Percentiles rank a stretch among this genome's conserved stretches.
These are phyloP conservation scores for Nemania abortiva DNA, from an alignment of 2,329 filamentous ascomycete species.

Conservation along the genomic window DNA sequence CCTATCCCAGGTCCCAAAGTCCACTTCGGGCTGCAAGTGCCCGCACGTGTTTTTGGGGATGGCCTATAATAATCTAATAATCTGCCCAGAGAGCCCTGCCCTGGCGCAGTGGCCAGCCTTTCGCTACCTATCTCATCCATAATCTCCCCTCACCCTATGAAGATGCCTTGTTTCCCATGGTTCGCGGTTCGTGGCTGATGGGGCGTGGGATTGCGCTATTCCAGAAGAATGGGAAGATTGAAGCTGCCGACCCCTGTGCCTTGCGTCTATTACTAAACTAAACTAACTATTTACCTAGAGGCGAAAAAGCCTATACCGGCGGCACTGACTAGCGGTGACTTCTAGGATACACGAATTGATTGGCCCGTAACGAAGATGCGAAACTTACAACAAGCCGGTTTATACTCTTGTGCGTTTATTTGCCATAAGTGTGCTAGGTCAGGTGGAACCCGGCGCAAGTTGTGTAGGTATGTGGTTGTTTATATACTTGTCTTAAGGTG, in stretches of 20 bases:
- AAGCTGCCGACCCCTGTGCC: conserved; percentile 28
- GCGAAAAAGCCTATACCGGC: conserved; percentile 23
- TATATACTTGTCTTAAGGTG: not conserved
- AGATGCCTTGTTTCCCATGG: conserved; percentile 10
- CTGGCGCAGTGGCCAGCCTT: conserved; percentile 4
- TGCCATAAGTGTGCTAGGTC: not conserved
- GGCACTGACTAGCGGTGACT: conserved; percentile 37
- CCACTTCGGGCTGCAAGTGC: conserved; percentile 40
- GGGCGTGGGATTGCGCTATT: conserved; percentile 23
- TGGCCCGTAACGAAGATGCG: conserved; percentile 12
- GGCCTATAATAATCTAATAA: conserved; percentile 25
- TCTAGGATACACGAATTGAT: conserved; percentile 20
- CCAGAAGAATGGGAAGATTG: conserved; percentile 2
- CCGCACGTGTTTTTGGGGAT: conserved; percentile 39
- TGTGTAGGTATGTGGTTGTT: not conserved
- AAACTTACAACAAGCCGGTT: conserved; percentile 10
- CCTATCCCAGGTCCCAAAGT: conserved; percentile 30
- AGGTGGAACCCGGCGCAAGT: not conserved
- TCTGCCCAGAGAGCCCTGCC: conserved; percentile 4
- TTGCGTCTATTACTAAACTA: conserved; percentile 24
- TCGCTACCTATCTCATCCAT: conserved; percentile 7
- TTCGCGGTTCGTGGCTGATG: conserved; percentile 16
- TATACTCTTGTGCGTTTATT: conserved; percentile 8
- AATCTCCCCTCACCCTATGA: not conserved
- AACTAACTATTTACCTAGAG: conserved; percentile 1